Percentiles rank a stretch among this genome's conserved stretches.
Evolutionary conservation across 352 stramenopile species (phyloP).

Genomic region (Phytophthora rubi): DNA sequence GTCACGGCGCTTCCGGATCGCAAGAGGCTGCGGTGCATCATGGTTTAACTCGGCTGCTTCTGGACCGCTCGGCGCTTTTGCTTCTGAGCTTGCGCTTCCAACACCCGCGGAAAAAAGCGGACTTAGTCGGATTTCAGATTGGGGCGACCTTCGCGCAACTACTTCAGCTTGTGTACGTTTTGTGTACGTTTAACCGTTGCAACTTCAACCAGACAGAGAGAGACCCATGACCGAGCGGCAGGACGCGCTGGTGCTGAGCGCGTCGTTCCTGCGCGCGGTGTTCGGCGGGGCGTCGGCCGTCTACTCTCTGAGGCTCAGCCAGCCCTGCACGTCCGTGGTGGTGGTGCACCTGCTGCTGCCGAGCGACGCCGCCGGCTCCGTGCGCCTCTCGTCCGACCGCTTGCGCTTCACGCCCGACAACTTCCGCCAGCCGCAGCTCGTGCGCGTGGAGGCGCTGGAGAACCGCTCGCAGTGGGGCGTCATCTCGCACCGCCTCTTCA

Average conservation of each 20-base stretch:
- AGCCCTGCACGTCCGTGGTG: slow-evolving; percentile 67
- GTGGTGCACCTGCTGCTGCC: slow-evolving; percentile 73
- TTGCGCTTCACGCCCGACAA: slow-evolving; percentile 77
- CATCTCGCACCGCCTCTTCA: slow-evolving; percentile 70
- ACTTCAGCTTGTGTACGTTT: slow-evolving; percentile 7
- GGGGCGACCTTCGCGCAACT: slow-evolving; percentile 12
- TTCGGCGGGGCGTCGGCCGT: slow-evolving; percentile 65
- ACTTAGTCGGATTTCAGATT: not conserved
- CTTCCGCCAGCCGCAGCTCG: slow-evolving; percentile 61
- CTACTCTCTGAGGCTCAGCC: slow-evolving; percentile 66
- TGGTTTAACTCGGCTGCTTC: slow-evolving; percentile 15
- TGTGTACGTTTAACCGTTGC: slow-evolving; percentile 15
- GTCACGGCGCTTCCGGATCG: slow-evolving; percentile 45
- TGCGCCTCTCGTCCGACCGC: slow-evolving; percentile 69
- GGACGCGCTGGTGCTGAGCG: slow-evolving; percentile 48
- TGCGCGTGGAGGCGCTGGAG: slow-evolving; percentile 65
- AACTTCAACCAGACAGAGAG: slow-evolving; percentile 13
- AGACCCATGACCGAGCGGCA: slow-evolving; percentile 9
- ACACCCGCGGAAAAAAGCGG: slow-evolving; percentile 22
- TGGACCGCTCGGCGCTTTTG: slow-evolving; percentile 28
- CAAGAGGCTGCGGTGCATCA: slow-evolving; percentile 62
- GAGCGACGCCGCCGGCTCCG: slow-evolving; percentile 43
- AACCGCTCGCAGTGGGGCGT: slow-evolving; percentile 49
- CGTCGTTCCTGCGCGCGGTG: slow-evolving; percentile 54
- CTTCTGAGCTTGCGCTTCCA: slow-evolving; percentile 18